Conservation (phyloP, 768 basidiomycete species). For the Dictyophora rubrovolvata region DNA sequence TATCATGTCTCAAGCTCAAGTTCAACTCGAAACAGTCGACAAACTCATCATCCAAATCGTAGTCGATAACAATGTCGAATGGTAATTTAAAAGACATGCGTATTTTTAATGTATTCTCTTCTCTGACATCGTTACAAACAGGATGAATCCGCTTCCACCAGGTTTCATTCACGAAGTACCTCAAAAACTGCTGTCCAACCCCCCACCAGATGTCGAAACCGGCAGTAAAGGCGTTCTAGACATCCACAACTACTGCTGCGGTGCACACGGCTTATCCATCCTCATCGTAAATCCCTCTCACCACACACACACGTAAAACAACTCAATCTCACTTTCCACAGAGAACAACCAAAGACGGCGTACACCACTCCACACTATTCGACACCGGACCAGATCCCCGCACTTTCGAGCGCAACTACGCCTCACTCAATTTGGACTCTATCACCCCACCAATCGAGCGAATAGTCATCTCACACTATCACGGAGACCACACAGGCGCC, state of each 20-base stretch:
- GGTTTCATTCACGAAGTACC: slow-evolving; percentile 67
- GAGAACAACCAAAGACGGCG: slow-evolving; percentile 39
- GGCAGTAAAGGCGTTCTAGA: slow-evolving; percentile 53
- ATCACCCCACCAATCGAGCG: slow-evolving; percentile 37
- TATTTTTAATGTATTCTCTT: not conserved
- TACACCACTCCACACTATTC: slow-evolving; percentile 53
- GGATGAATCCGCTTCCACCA: slow-evolving; percentile 72
- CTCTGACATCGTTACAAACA: slow-evolving; percentile 17
- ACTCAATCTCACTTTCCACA: slow-evolving; percentile 28
- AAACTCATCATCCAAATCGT: slow-evolving; percentile 47
- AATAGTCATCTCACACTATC: slow-evolving; percentile 47
- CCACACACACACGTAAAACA: not conserved
- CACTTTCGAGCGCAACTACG: slow-evolving; percentile 64
- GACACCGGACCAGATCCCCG: slow-evolving; percentile 76
- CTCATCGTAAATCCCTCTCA: slow-evolving; percentile 45
- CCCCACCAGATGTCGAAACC: slow-evolving; percentile 33
- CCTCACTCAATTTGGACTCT: slow-evolving; percentile 46
- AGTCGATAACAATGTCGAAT: slow-evolving; percentile 75
- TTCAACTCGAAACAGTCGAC: slow-evolving; percentile 23
- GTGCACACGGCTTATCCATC: slow-evolving; percentile 76
- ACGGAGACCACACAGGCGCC: slow-evolving; percentile 56
- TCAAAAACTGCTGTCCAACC: slow-evolving; percentile 46
- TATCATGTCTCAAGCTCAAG: not conserved
- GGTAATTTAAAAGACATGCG: no score
- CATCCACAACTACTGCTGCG: slow-evolving; percentile 64